Percentiles rank a stretch among this genome's conserved stretches.
phyloP scores from a whole-genome alignment of 2,329 filamentous ascomycete genomes.

The Cytospora piceae region DNA sequence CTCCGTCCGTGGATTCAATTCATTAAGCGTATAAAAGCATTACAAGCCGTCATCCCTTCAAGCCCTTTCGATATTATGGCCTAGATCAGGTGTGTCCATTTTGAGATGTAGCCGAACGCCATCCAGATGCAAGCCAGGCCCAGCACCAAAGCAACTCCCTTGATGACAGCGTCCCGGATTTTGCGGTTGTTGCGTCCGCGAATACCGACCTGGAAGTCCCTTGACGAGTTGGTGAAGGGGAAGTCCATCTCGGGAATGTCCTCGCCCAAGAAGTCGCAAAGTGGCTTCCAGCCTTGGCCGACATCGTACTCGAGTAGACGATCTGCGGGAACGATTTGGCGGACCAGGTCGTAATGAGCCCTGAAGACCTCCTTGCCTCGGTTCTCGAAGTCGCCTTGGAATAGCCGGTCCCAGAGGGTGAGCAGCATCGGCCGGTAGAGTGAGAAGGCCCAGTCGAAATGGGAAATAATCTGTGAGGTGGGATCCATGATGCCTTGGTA shows the following conservation, averaged over 20 bases:
- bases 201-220: constrained; percentile 20
- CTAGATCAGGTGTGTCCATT: constrained; percentile 24
- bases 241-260: constrained; percentile 41
- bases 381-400: constrained; percentile 30
- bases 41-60: neutral
- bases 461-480: constrained; percentile 25
- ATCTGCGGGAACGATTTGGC: constrained; percentile 39
- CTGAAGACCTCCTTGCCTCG: constrained; percentile 26
- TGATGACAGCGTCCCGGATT: constrained; percentile 14
- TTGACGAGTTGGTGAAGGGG: constrained; percentile 39
- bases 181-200: constrained; percentile 26
- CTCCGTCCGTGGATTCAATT: neutral
- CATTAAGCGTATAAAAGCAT: neutral
- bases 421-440: constrained; percentile 30
- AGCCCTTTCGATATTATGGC: neutral
- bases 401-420: constrained; percentile 27
- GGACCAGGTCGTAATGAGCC: constrained; percentile 25
- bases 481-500: constrained; percentile 26
- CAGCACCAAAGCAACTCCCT: constrained; percentile 18
- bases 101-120: constrained; percentile 25
- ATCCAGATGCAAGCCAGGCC: constrained; percentile 27
- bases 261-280: constrained; percentile 46
- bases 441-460: constrained; percentile 30
- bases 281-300: constrained; percentile 46
- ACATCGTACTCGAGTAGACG: constrained; percentile 44